Evolutionary conservation across 2,329 filamentous ascomycete species (phyloP), one percentile per base, ranked within the genome.

Genomic region (Aspergillus transmontanensis): DNA sequence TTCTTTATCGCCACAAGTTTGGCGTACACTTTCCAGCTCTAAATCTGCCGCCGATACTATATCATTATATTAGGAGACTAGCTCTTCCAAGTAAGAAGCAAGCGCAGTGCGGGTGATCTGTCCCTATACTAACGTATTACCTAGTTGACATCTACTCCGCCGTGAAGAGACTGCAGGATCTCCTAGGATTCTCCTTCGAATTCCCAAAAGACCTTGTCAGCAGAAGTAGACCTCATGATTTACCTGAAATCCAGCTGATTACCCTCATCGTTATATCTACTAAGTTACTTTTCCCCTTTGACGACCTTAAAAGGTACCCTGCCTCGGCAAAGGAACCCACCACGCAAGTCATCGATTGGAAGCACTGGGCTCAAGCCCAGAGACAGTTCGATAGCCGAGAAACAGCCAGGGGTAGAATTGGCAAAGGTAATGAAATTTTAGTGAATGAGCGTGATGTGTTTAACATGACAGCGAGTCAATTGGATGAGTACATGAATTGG

Each of bases 401-500:
- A 23, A 64, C 70, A 34, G 65, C 71, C 30, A 71, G 71, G 0
- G 72, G 77, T 14, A 73, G 77, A 63, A 65, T 82, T 69, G 75
- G 78, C 68, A 76, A 79, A 76, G 75, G 79, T 73, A 74, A 84
- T 68, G 83, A 87, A 72, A 77, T 87, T 11, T 74, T 80, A n/a
- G 75, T 90, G 26, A 85, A 82, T 6, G 88, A 91, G 60, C 78
- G 80, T 4, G 85, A 92, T 68, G 84, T 92, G 10, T 83, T 89
- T 46, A 75, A 79, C 1, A 89, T 94, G 86, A 82, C 79, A 3
- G 78, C 82, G 6, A 78, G 83, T 26, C 84, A 90, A 66, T 79
- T 94, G 43, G 90, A 94, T 70, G 85, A 90, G 63, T 94, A 93
- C 71, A 83, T 96, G 76, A 87, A 92, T 75, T 95, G 90, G 88